Evolutionary conservation across 306 rosid species (phyloP).

Genomic region (Prunus mume): DNA sequence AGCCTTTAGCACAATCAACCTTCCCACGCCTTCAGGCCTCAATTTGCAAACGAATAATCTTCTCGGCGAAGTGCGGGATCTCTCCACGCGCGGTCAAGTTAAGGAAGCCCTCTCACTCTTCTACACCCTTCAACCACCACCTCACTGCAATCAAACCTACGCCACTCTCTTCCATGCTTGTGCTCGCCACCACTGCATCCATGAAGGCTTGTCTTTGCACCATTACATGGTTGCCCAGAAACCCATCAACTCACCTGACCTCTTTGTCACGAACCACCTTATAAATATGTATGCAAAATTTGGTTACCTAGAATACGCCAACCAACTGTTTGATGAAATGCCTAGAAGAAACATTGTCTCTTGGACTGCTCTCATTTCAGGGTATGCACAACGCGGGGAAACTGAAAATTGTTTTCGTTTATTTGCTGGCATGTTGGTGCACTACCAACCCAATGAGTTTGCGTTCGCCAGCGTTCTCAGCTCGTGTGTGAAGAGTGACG

Average conservation of each 20-base stretch:
- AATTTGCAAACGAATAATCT: slow-evolving; percentile 22
- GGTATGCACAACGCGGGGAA: slow-evolving; percentile 50
- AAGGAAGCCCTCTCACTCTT: slow-evolving; percentile 54
- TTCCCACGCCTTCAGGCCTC: slow-evolving; percentile 15
- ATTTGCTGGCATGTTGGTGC: slow-evolving; percentile 53
- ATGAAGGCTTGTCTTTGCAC: slow-evolving; percentile 64
- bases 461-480: slow-evolving; percentile 74
- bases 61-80: slow-evolving; percentile 29
- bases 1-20: slow-evolving; percentile 14
- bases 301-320: slow-evolving; percentile 49
- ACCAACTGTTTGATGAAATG: slow-evolving; percentile 62
- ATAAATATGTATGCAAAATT: slow-evolving; percentile 76
- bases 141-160: slow-evolving; percentile 51
- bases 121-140: slow-evolving; percentile 28
- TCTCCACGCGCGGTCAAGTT: slow-evolving; percentile 49
- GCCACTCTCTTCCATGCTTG: slow-evolving; percentile 71
- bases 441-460: slow-evolving; percentile 67
- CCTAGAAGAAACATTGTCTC: slow-evolving; percentile 61
- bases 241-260: slow-evolving; percentile 35
- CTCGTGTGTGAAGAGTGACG: slow-evolving; percentile 32
- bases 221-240: slow-evolving; percentile 45
- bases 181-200: slow-evolving; percentile 49
- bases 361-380: slow-evolving; percentile 83
- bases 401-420: slow-evolving; percentile 42
- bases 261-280: slow-evolving; percentile 68